Percentiles rank a stretch among this genome's conserved stretches.
Conservation (phyloP, 2,329 filamentous ascomycete genomes). For the Ophiostoma angusticollis region DNA sequence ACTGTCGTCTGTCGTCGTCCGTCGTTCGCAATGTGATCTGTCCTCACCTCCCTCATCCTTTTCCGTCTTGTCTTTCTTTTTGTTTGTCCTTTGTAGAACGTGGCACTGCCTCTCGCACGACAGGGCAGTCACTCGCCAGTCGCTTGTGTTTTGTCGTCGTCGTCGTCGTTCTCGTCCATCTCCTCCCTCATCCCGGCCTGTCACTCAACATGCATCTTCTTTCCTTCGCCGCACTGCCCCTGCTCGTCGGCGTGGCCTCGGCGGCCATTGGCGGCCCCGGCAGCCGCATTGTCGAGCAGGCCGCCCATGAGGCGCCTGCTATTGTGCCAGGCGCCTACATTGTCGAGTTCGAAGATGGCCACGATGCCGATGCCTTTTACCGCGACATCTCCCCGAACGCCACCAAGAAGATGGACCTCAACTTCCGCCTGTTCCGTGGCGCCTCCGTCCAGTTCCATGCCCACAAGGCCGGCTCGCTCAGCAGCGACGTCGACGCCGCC, state of each 20-base stretch:
- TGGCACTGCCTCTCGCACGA: no score
- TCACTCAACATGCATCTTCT: no score
- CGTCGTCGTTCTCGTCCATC: no score
- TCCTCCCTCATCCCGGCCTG: no score
- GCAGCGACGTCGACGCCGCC: constrained; percentile 27
- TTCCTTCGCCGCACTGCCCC: background rate
- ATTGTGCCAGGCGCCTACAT: constrained; percentile 37
- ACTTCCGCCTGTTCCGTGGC: constrained; percentile 40
- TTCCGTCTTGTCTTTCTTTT: no score
- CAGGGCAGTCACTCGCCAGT: no score
- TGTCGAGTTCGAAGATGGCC: constrained; percentile 37
- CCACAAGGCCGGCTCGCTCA: no score
- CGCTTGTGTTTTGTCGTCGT: no score
- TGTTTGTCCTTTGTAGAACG: no score
- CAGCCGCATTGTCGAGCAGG: background rate
- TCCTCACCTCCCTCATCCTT: no score
- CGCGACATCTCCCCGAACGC: constrained; percentile 27
- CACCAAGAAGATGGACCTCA: constrained; percentile 33
- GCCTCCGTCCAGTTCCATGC: constrained; percentile 40
- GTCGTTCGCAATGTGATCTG: no score
- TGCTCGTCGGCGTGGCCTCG: constrained; percentile 3
- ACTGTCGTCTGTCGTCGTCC: no score
- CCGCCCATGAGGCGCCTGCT: background rate
- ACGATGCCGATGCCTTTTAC: constrained; percentile 30
- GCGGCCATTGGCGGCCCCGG: constrained; percentile 5